Percentiles rank a stretch among this genome's conserved stretches.
Conservation (phyloP, 148 eudicot species). For the Spergularia marina region DNA sequence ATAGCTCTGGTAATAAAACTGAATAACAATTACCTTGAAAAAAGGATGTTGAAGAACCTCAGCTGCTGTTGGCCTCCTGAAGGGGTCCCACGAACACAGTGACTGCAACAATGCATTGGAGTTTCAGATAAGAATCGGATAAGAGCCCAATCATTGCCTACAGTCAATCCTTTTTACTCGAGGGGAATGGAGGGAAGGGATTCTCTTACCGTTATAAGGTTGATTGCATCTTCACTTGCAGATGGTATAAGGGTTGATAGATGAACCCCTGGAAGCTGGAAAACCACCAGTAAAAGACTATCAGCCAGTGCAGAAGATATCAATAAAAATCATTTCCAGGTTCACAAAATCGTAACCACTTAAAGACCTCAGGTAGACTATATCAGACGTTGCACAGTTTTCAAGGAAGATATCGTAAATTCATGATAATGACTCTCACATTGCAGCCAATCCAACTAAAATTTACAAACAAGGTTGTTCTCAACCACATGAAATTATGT, state of each 20-base stretch:
- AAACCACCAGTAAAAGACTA: conserved; percentile 1
- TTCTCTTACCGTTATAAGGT: conserved; percentile 53
- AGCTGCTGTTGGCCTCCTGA: conserved; percentile 79
- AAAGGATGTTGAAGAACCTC: conserved; percentile 92
- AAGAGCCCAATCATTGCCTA: background rate
- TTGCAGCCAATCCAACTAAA: no score
- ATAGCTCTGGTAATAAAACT: background rate
- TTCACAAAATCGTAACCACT: background rate
- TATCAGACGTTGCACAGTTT: no score
- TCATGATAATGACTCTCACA: no score
- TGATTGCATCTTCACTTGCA: conserved; percentile 67
- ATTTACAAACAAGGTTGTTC: no score
- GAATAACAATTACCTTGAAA: conserved; percentile 56
- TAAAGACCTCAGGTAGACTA: no score
- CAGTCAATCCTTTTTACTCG: background rate
- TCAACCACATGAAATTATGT: no score
- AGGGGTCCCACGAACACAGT: conserved; percentile 79
- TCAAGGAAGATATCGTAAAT: no score
- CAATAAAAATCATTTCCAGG: background rate
- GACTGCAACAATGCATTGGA: conserved; percentile 32
- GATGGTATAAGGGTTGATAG: conserved; percentile 71
- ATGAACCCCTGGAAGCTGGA: conserved; percentile 63
- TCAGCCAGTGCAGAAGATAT: conserved; percentile 13
- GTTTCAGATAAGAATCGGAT: background rate
- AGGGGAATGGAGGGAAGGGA: background rate